Base-by-base conservation (phyloP, 176 grass and related monocot genomes). In the Neostapfia colusana region DNA sequence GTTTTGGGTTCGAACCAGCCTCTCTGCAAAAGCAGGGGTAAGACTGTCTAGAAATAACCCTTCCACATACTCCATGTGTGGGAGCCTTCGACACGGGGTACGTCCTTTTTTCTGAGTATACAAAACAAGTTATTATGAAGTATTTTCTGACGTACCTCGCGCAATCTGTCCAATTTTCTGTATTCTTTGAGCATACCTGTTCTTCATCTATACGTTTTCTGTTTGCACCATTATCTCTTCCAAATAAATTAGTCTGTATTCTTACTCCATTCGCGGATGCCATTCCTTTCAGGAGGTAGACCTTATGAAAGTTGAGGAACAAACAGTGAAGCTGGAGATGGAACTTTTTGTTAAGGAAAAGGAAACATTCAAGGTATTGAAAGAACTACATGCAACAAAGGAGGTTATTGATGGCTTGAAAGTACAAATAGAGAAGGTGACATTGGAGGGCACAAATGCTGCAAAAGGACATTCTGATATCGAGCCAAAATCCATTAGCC, bases 311-410 rank as follows among this genome's bases (percentile, higher is more conserved):
- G 74, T 99, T 26, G 95, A 99, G 73, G 95, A 99, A 80, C 80
- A 89, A 63, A 92, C 91, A n/a, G 92, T 95, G 46, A 99, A 95
- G 81, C 65, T 95, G 11, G 95, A 99, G 92, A 95, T 99, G 95
- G 95, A 92, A 72, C 89, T 99, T 41, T 92, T 95, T 85, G 85
- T 88, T 11, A 99, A 90, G 89, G 91, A 99, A 90, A 90, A 84
- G 43, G 92, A 95, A 77, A 99, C 89, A 63, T 81, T 95, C 14
- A 90, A 95, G 79, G 87, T 95, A 39, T 87, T 99, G 55, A 86
- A 89, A 85, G 91, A 99, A 74, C 26, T 99, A 35, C 89, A 95
- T 63, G 77, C 70, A 66, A 92, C 89, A 54, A 95, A 95, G 82
- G 85, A 78, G 64, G 73, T 85, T 73, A 88, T 89, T 63, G 89